phyloP scores from a whole-genome alignment of 768 basidiomycete species.

The Suillus plorans region DNA sequence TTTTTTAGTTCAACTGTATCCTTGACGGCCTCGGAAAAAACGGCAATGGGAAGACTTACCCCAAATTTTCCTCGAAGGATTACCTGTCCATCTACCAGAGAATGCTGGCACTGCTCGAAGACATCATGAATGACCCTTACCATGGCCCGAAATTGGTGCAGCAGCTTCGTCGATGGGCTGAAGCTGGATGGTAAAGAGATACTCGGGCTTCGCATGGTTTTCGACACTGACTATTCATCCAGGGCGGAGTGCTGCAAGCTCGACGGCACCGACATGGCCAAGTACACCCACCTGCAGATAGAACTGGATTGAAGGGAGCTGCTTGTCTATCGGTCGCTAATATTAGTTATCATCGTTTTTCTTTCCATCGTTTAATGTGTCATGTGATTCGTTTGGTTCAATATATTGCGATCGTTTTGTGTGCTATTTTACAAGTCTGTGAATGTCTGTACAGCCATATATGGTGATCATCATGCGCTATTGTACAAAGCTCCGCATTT shows the following conservation, averaged over 20 bases:
- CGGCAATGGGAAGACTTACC: background rate
- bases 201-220: background rate
- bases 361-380: too few species aligned
- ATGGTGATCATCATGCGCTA: too few species aligned
- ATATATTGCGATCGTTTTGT: too few species aligned
- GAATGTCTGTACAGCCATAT: too few species aligned
- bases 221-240: background rate
- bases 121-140: background rate
- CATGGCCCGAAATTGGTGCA: background rate
- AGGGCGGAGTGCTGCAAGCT: background rate
- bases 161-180: background rate
- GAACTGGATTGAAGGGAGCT: background rate
- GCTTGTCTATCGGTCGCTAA: too few species aligned
- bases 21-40: background rate
- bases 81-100: background rate
- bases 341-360: too few species aligned
- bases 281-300: background rate
- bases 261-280: background rate
- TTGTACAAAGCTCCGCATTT: too few species aligned
- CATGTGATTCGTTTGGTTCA: too few species aligned
- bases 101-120: background rate
- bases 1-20: constrained; percentile 1
- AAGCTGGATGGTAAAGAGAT: background rate
- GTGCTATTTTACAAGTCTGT: too few species aligned
- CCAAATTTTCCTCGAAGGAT: background rate